A percentile compares a stretch with the other conserved stretches of the same genome.
Conservation (phyloP, 805 yeast species). For the Cyberlindnera amylophila region DNA sequence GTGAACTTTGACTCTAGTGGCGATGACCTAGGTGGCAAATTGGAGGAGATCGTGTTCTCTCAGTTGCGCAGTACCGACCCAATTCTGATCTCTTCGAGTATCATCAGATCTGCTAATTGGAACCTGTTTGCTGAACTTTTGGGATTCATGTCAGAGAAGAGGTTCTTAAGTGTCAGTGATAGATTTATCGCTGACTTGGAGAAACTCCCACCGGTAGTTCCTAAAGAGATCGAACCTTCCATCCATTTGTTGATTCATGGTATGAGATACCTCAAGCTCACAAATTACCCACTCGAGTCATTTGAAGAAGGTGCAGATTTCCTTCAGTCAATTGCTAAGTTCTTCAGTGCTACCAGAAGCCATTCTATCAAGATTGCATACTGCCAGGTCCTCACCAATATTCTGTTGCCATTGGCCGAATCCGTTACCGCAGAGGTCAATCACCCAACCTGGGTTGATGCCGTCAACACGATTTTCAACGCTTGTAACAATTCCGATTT, state of each 20-base stretch:
- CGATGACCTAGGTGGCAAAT: constrained; percentile 72
- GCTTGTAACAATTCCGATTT: constrained; percentile 43
- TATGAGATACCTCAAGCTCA: constrained; percentile 78
- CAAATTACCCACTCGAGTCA: constrained; percentile 80
- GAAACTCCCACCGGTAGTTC: constrained; percentile 56
- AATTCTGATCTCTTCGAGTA: constrained; percentile 53
- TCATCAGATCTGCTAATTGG: constrained; percentile 91
- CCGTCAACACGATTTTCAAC: constrained; percentile 58
- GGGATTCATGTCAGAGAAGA: constrained; percentile 84
- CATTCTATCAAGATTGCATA: constrained; percentile 70
- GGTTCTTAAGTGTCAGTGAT: constrained; percentile 87
- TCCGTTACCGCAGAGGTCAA: constrained; percentile 89
- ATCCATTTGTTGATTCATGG: constrained; percentile 80
- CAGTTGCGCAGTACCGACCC: constrained; percentile 90
- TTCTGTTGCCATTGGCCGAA: constrained; percentile 80
- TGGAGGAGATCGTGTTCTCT: constrained; percentile 90
- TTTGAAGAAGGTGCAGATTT: constrained; percentile 95
- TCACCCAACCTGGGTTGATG: constrained; percentile 92
- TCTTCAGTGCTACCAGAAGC: constrained; percentile 63
- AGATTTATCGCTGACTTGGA: constrained; percentile 91
- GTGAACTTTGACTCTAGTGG: constrained; percentile 72
- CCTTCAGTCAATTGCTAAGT: constrained; percentile 78
- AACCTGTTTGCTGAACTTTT: constrained; percentile 81
- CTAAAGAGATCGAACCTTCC: constrained; percentile 53
- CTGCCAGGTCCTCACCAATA: constrained; percentile 74